Conservation (phyloP, 2,329 filamentous ascomycete genomes). For the Thielaviopsis musarum region DNA sequence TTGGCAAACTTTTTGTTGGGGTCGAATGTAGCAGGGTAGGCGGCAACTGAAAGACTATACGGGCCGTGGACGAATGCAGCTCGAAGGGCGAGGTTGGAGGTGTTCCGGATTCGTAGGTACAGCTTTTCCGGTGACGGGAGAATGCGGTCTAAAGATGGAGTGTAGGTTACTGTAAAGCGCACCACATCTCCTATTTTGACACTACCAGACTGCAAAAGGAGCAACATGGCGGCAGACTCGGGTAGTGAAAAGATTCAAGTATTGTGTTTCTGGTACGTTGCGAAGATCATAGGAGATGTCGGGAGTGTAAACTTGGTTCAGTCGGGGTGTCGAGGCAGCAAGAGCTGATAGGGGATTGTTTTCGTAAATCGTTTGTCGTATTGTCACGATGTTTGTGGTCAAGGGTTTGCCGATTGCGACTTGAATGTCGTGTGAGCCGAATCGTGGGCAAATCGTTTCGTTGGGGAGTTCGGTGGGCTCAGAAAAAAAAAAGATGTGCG, state of each 20-base stretch:
- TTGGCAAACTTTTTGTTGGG: conserved; percentile 63
- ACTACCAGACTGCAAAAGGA: conserved; percentile 78
- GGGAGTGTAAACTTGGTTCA: background rate
- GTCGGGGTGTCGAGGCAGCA: background rate
- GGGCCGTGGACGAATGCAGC: conserved; percentile 94
- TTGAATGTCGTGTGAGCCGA: background rate
- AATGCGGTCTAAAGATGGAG: conserved; percentile 73
- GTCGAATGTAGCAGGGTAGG: conserved; percentile 69
- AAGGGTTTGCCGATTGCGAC: background rate
- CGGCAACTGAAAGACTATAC: conserved; percentile 75
- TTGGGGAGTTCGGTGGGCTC: background rate
- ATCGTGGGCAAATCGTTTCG: background rate
- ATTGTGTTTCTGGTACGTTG: background rate
- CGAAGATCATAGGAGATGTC: background rate
- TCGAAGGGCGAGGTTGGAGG: conserved; percentile 72
- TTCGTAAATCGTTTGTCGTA: background rate
- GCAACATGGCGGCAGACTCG: conserved; percentile 47
- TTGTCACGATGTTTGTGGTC: background rate
- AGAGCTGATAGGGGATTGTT: background rate
- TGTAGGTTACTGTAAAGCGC: conserved; percentile 84
- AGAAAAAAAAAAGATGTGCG: background rate
- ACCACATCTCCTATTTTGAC: conserved; percentile 92
- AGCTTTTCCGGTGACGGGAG: conserved; percentile 69
- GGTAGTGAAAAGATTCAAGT: background rate
- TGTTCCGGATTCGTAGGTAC: conserved; percentile 80